Percentiles rank a stretch among this genome's conserved stretches.
Evolutionary conservation across 306 rosid species (phyloP).

Genomic region (Cicer chorassanicum): DNA sequence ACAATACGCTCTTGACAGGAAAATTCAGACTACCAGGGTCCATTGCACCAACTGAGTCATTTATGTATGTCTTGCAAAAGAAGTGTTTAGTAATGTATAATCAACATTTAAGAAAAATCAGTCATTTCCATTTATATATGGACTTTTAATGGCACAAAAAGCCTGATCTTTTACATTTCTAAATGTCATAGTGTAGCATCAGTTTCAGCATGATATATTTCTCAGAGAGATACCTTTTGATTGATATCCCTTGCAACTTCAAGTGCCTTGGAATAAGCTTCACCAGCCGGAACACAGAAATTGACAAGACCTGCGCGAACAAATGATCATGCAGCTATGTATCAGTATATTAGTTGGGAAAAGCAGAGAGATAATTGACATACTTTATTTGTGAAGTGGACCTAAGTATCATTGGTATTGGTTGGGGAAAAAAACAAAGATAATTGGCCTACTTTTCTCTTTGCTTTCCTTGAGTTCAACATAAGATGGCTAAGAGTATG

Average conservation of each 20-base stretch:
- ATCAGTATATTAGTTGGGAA: background rate
- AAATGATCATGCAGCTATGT: constrained; percentile 36
- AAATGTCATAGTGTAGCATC: constrained; percentile 23
- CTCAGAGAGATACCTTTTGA: constrained; percentile 64
- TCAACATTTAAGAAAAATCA: background rate
- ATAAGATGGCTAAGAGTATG: constrained; percentile 7
- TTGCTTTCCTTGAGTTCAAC: constrained; percentile 32
- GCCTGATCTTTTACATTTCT: background rate
- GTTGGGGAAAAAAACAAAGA: background rate
- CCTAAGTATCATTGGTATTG: constrained; percentile 21
- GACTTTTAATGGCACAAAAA: constrained; percentile 8
- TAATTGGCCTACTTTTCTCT: constrained; percentile 4
- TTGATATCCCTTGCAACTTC: constrained; percentile 75
- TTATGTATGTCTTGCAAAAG: constrained; percentile 6
- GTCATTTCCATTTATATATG: background rate
- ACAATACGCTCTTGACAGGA: background rate
- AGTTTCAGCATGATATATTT: constrained; percentile 28
- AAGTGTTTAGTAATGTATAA: constrained; percentile 1
- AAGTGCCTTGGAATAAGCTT: constrained; percentile 79
- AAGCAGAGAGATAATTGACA: background rate
- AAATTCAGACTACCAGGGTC: constrained; percentile 12
- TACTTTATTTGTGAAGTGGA: constrained; percentile 28
- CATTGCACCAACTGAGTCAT: constrained; percentile 1
- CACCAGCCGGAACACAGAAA: constrained; percentile 81
- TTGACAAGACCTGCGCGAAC: constrained; percentile 75